Evolutionary conservation across 352 stramenopile genomes (phyloP), one percentile per base, ranked within the genome.

Genomic region (Globisporangium camurandrum): DNA sequence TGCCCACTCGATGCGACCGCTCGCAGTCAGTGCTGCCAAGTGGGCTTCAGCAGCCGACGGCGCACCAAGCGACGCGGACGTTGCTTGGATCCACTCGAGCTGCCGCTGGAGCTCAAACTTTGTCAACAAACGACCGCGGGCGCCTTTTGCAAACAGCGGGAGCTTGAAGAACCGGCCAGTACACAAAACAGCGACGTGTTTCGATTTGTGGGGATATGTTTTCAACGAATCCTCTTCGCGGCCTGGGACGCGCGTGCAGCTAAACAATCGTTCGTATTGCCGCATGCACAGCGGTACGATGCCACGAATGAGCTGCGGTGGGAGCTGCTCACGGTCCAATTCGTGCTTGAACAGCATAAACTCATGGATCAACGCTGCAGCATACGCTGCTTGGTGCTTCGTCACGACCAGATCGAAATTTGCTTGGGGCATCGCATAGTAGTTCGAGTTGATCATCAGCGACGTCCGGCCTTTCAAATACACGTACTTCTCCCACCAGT

Each of bases 361-460:
- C 58, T 88, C 63, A 51, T 87, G 75, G 27, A 89, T 72, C 1
- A 90, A 55, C 16, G 61, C 66, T 9, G 86, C 86, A 2, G 86
- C 76, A 42, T 86, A 55, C 1, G 86, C 78, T 5, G 71, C 41
- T 17, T 71, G 81, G 44, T 87, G 84, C 17, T 66, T 68, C 4
- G 83, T 80, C 0, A 74, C 63, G 46, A 68, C 65, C 46, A 83
- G 84, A n/a, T 84, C 52, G 2, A 88, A 46, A 48, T 88, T 87
- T 14, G 67, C 49, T 22, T 70, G 64, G 9, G 78, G 81, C 19
- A 96, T 67, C 11, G 80, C 84, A 51, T 96, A 96, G 69, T 96
- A 96, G 64, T 96, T 96, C 66, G 75, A 92, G 69, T 96, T 96
- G 62, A 96, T 93, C 71, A 89, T 88, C 53, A 96, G 67, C 24